Conservation (phyloP, 306 rosid species). For the Ceratonia siliqua region DNA sequence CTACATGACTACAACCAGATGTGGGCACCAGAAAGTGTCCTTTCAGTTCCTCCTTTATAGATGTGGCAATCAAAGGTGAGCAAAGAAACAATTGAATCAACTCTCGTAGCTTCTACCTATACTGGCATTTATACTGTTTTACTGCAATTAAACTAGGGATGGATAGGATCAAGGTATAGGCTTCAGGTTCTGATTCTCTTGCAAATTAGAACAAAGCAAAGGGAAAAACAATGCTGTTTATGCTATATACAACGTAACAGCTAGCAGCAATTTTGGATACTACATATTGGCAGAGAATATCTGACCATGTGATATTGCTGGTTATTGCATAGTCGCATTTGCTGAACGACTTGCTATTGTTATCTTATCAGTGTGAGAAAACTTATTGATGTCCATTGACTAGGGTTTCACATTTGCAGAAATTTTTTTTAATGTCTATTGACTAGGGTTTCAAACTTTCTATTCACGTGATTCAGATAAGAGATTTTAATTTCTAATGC, state of each 20-base stretch:
- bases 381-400: not conserved
- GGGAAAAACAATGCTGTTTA: not conserved
- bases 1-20: not conserved
- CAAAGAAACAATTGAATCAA: not conserved
- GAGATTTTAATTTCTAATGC: not conserved
- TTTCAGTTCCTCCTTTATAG: not conserved
- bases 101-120: no score
- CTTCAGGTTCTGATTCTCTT: not conserved
- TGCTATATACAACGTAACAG: not conserved
- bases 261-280: not conserved
- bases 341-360: not conserved
- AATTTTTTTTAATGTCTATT: not conserved
- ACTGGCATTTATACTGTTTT: no score
- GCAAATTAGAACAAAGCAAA: not conserved
- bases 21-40: no score
- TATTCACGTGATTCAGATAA: slow-evolving; percentile 1
- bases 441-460: not conserved
- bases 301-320: slow-evolving; percentile 5
- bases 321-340: slow-evolving; percentile 13
- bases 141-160: not conserved
- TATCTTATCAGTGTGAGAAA: not conserved
- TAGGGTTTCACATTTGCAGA: not conserved
- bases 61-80: not conserved
- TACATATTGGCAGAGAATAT: slow-evolving; percentile 11
- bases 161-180: not conserved